A percentile compares a stretch with the other conserved stretches of the same genome.
These are phyloP conservation scores for Plasmodium reichenowi DNA, from an alignment of 169 alveolate species.

Conservation along the genomic window DNA sequence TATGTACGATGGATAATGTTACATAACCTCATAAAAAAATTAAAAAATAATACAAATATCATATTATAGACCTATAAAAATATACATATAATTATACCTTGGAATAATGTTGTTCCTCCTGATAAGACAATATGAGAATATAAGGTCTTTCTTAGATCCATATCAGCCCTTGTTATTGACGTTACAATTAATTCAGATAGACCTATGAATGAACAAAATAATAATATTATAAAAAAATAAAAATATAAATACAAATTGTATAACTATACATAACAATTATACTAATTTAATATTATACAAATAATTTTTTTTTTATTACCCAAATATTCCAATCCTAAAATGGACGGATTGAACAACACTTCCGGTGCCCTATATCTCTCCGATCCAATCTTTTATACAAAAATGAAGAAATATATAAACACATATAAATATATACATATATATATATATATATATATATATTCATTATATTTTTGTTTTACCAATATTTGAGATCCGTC, in stretches of 20 bases:
- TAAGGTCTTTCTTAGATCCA: slow-evolving; percentile 85
- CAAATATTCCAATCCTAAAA: slow-evolving; percentile 69
- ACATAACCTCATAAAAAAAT: neutral
- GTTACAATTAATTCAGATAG: slow-evolving; percentile 78
- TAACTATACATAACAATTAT: too few relatives aligned
- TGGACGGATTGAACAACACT: slow-evolving; percentile 78
- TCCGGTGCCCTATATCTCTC: slow-evolving; percentile 83
- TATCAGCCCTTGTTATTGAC: slow-evolving; percentile 84
- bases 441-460: neutral
- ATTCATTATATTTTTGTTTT: slow-evolving; percentile 5
- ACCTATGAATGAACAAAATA: slow-evolving; percentile 51
- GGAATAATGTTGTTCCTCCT: slow-evolving; percentile 89
- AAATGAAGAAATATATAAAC: too few relatives aligned
- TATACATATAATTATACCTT: slow-evolving; percentile 22
- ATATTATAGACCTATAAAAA: neutral
- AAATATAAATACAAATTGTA: too few relatives aligned
- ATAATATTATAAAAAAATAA: neutral
- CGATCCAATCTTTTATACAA: slow-evolving; percentile 64
- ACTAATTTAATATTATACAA: neutral
- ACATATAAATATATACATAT: neutral
- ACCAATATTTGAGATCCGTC: slow-evolving; percentile 77
- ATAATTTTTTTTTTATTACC: slow-evolving; percentile 23
- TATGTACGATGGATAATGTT: neutral
- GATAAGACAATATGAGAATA: slow-evolving; percentile 85
- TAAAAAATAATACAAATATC: neutral